phyloP scores from a whole-genome alignment of 208 protist species.

The Trypanosoma brucei region DNA sequence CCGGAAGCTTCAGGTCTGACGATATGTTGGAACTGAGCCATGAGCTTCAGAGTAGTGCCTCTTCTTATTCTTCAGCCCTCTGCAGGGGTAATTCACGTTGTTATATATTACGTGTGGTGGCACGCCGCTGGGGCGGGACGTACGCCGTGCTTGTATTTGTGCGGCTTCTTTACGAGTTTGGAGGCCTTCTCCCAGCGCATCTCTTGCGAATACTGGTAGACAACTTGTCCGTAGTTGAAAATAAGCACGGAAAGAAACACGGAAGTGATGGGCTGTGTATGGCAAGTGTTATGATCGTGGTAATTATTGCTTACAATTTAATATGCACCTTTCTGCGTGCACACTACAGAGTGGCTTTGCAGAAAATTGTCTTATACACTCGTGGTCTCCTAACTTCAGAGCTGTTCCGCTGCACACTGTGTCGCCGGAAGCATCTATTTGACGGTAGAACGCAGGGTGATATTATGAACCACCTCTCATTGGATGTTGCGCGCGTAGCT shows the following conservation, averaged over 20 bases:
- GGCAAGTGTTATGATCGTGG: slow-evolving; percentile 7
- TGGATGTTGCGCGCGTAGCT: slow-evolving; percentile 26
- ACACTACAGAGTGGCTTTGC: slow-evolving; percentile 26
- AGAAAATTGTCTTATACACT: slow-evolving; percentile 21
- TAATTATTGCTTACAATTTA: slow-evolving; percentile 16
- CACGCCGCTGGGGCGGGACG: slow-evolving; percentile 8
- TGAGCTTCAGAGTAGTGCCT: slow-evolving; percentile 3
- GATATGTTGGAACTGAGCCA: slow-evolving; percentile 12
- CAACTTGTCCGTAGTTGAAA: slow-evolving; percentile 3
- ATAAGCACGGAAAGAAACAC: not conserved
- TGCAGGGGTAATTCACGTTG: not conserved
- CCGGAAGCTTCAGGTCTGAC: not conserved
- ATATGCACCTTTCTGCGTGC: slow-evolving; percentile 21
- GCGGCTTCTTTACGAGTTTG: slow-evolving; percentile 16
- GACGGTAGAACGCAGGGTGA: slow-evolving; percentile 18
- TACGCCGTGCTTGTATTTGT: slow-evolving; percentile 13
- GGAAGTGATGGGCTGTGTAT: not conserved
- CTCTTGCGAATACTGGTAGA: slow-evolving; percentile 25
- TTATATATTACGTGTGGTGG: slow-evolving; percentile 9
- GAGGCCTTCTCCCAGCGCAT: slow-evolving; percentile 16
- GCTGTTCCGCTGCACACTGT: slow-evolving; percentile 15
- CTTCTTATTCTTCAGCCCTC: not conserved
- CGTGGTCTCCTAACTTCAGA: slow-evolving; percentile 16
- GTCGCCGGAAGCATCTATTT: slow-evolving; percentile 14
- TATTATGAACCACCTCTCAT: slow-evolving; percentile 27